These are phyloP conservation scores for Rhizopogon vinicolor DNA, from an alignment of 768 basidiomycete species.

Conservation along the genomic window DNA sequence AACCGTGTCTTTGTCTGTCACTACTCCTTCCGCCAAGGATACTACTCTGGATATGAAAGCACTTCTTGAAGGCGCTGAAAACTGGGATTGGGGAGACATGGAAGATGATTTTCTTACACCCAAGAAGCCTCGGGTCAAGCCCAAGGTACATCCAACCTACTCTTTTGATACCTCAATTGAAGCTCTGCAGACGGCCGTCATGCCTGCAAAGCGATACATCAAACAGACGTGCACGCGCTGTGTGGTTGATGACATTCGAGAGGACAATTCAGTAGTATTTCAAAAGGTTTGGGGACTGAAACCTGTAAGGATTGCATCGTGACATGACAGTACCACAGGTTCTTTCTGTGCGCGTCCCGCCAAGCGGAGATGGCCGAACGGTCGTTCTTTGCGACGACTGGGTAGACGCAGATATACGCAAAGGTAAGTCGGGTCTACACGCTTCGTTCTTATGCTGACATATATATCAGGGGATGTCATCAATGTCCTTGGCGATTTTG, in stretches of 20 bases:
- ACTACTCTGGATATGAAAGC: conserved; percentile 39
- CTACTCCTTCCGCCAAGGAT: conserved; percentile 2
- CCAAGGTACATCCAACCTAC: conserved; percentile 13
- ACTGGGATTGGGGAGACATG: conserved; percentile 67
- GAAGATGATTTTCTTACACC: conserved; percentile 45
- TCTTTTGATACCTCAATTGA: conserved; percentile 2
- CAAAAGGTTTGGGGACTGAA: conserved; percentile 36
- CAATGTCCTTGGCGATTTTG: conserved; percentile 62
- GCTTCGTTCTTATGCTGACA: neutral
- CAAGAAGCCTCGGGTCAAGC: conserved; percentile 26
- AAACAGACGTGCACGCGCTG: conserved; percentile 51
- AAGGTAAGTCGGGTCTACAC: conserved; percentile 39
- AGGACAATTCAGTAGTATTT: conserved; percentile 24
- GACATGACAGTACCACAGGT: conserved; percentile 30
- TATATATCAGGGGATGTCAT: conserved; percentile 64
- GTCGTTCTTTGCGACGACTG: conserved; percentile 78
- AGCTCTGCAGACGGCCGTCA: conserved; percentile 7
- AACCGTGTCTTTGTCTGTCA: conserved; percentile 7
- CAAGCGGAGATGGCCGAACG: conserved; percentile 32
- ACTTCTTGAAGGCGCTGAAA: conserved; percentile 60
- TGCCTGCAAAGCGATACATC: conserved; percentile 14
- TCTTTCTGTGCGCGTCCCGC: conserved; percentile 44
- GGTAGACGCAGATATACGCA: conserved; percentile 55
- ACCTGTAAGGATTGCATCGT: neutral
- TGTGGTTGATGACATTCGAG: conserved; percentile 42